Percentiles rank a stretch among this genome's conserved stretches.
phyloP scores from a whole-genome alignment of 192 early-diverging fungal species.

The Ramicandelaber brevisporus region DNA sequence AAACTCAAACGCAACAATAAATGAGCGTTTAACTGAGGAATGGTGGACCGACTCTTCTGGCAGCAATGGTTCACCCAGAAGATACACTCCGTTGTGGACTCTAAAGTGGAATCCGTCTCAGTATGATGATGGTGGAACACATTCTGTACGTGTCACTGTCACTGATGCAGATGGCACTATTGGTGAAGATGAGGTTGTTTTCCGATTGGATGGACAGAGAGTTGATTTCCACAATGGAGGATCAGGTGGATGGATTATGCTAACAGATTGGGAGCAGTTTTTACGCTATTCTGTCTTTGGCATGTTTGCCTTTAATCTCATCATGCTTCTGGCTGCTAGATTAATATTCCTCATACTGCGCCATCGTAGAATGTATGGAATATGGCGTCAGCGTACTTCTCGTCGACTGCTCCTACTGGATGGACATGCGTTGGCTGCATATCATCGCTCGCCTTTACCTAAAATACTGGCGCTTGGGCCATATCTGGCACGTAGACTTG shows the following conservation, averaged over 20 bases:
- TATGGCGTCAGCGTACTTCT: constrained; percentile 1
- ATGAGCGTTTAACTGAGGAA: constrained; percentile 4
- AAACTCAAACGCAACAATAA: constrained; percentile 7
- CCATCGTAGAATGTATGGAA: not conserved
- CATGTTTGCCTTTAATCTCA: constrained; percentile 18
- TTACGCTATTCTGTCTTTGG: constrained; percentile 12
- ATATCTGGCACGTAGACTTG: not conserved
- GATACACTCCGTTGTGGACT: constrained; percentile 44
- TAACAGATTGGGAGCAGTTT: constrained; percentile 21
- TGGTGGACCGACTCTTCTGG: no score
- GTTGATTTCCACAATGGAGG: constrained; percentile 28
- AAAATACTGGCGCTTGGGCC: not conserved
- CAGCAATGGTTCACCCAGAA: constrained; percentile 4
- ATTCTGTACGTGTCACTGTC: constrained; percentile 31
- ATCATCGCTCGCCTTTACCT: constrained; percentile 4
- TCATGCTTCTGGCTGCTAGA: constrained; percentile 9
- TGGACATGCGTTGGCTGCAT: constrained; percentile 4
- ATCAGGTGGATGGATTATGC: constrained; percentile 48
- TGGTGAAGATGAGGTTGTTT: constrained; percentile 20
- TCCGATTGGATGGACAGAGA: constrained; percentile 35
- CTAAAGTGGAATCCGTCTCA: constrained; percentile 36
- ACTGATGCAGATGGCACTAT: constrained; percentile 22
- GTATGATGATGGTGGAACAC: constrained; percentile 38
- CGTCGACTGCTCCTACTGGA: not conserved
- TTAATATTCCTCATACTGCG: constrained; percentile 5